Conservation (phyloP, 257 asterid genomes). For the Gynochthodes officinalis region DNA sequence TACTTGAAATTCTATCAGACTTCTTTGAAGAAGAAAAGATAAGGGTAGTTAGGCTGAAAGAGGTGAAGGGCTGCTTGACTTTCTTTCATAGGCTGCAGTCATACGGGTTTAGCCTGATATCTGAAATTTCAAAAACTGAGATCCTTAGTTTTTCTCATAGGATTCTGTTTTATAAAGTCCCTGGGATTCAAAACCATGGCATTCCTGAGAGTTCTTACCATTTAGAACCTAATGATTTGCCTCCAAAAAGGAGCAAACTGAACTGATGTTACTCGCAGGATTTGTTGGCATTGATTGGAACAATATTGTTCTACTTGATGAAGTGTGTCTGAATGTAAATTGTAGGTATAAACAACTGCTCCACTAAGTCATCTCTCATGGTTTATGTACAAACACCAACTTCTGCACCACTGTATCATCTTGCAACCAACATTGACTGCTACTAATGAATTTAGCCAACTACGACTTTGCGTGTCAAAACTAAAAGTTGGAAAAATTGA, state of each 20-base stretch:
- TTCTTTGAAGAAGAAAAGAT: conserved; percentile 17
- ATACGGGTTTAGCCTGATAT: conserved; percentile 17
- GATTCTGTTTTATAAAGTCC: conserved; percentile 18
- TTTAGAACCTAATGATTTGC: conserved; percentile 27
- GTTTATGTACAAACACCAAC: too few species aligned
- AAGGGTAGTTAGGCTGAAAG: conserved; percentile 12
- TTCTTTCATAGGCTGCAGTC: conserved; percentile 15
- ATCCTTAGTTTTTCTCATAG: conserved; percentile 22
- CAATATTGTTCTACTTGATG: not conserved
- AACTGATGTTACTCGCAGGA: not conserved
- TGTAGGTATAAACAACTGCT: too few species aligned
- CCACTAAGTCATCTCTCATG: too few species aligned
- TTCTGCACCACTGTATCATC: too few species aligned
- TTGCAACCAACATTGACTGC: too few species aligned
- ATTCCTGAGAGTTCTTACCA: conserved; percentile 28
- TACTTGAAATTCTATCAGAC: conserved; percentile 20
- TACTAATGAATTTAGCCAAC: too few species aligned
- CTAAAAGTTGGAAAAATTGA: too few species aligned
- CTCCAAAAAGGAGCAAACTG: conserved; percentile 7
- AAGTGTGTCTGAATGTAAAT: too few species aligned
- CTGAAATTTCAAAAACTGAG: conserved; percentile 19
- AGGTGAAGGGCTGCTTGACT: conserved; percentile 20
- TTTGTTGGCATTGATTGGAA: not conserved
- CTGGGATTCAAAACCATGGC: conserved; percentile 13
- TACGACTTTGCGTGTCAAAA: too few species aligned